phyloP scores from a whole-genome alignment of 1,284 basidiomycete genomes.

The Sporisorium iseilematis-ciliati region DNA sequence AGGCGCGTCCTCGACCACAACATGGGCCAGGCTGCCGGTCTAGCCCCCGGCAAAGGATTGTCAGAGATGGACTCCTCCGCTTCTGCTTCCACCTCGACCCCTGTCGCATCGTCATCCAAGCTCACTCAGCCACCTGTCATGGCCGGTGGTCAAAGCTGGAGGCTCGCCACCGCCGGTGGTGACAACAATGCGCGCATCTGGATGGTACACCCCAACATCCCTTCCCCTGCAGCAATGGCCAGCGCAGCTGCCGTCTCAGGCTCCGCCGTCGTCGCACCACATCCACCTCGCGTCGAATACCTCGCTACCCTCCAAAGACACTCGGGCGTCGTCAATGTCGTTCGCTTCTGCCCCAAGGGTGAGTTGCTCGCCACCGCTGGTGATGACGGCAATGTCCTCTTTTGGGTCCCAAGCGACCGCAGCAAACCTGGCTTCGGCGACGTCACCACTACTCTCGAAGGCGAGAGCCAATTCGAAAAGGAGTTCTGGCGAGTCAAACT shows the following conservation, averaged over 20 bases:
- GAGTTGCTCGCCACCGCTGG: conserved; percentile 71
- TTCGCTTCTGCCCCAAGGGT: conserved; percentile 84
- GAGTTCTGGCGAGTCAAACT: conserved; percentile 94
- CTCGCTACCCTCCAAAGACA: conserved; percentile 92
- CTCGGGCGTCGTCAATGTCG: conserved; percentile 94
- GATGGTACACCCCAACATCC: conserved; percentile 69
- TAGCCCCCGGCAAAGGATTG: conserved; percentile 60
- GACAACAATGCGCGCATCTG: conserved; percentile 88
- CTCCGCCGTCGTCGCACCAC: conserved; percentile 72
- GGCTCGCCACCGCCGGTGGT: conserved; percentile 93
- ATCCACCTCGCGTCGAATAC: conserved; percentile 88
- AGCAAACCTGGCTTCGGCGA: conserved; percentile 73
- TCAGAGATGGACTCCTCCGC: conserved; percentile 29
- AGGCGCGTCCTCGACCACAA: conserved; percentile 66
- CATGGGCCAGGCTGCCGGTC: conserved; percentile 64
- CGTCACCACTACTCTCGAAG: conserved; percentile 74
- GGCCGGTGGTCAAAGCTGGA: conserved; percentile 76
- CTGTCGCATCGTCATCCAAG: conserved; percentile 42
- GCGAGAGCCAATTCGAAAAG: conserved; percentile 88
- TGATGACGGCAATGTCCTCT: conserved; percentile 93
- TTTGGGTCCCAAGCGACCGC: conserved; percentile 87
- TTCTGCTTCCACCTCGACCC: conserved; percentile 18
- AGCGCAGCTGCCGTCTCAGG: conserved; percentile 76
- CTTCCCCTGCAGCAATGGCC: conserved; percentile 70
- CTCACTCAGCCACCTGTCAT: conserved; percentile 50